Base-by-base conservation (phyloP, 441 rosid genomes). In the Manihot esculenta region DNA sequence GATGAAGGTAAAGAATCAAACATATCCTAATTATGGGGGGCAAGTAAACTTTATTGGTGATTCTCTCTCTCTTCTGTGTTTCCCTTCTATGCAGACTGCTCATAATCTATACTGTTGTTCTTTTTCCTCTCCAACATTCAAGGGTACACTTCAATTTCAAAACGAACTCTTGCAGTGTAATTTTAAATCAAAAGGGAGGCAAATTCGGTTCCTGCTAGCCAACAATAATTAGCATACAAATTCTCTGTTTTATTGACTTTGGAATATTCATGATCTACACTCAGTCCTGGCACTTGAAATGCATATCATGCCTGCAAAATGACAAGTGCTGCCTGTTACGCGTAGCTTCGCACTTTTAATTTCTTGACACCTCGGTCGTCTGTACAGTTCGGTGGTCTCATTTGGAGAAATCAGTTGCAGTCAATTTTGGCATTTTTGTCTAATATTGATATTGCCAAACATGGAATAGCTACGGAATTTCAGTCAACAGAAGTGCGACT, bases 1-100 rank as follows among this genome's bases (percentile, higher is more conserved):
- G 75, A 45, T 44, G 3, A 54, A 69, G 90, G 93, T 80, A 83
- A 88, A 78, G 90, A 82, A 88, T 84, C 83, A 76, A 78, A 84
- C 80, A 79, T 77, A 77, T 77, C 79, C 81, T 71, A 73, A 86
- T 72, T 61, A 61, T 0, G 44, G 58, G 86, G 85, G 84, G 93
- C 85, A 90, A 90, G 91, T 84, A 81, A 87, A 85, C 86, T 79
- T 78, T 71, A 54, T 7, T 27, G 69, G 66, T 73, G 70, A 45
- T 60, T 23, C 48, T 59, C 42, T 58, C 45, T 35, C 14, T 54
- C 11, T 15, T 44, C 0, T 44, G 12, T 10, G 0, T 30, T 3
- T 4, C n/a, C n/a, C 26, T 9, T 10, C 10, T 18, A 23, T 23
- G 10, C 13, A 2, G 23, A 26, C 17, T 56, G 60, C 35, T 56